Evolutionary conservation across 371 early-diverging fungal genomes (phyloP).

Genomic region (Saksenaea oblongispora): DNA sequence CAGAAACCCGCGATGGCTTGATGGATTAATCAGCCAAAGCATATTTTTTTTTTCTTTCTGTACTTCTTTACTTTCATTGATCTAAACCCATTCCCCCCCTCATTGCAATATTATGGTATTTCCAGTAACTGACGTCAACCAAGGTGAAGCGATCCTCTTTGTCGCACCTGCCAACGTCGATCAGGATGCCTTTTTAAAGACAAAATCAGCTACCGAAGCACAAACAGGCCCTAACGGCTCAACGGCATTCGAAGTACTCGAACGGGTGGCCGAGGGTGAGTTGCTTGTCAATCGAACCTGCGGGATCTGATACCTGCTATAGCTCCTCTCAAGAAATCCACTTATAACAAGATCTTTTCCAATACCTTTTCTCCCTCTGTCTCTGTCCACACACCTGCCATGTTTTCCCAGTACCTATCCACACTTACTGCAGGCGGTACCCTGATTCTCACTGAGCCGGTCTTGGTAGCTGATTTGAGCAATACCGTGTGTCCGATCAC

Average conservation of each 20-base stretch:
- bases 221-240: slow-evolving; percentile 46
- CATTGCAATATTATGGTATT: slow-evolving; percentile 13
- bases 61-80: background rate
- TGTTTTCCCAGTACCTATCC: slow-evolving; percentile 42
- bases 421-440: slow-evolving; percentile 37
- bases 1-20: background rate
- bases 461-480: slow-evolving; percentile 31
- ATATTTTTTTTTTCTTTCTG: background rate
- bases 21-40: background rate
- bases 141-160: slow-evolving; percentile 38
- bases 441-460: slow-evolving; percentile 36
- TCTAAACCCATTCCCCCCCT: background rate
- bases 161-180: slow-evolving; percentile 41
- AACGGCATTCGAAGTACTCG: slow-evolving; percentile 45
- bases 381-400: slow-evolving; percentile 35
- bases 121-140: slow-evolving; percentile 30
- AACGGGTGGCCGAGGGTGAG: slow-evolving; percentile 50
- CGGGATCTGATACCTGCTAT: background rate
- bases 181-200: slow-evolving; percentile 27
- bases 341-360: slow-evolving; percentile 36
- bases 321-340: slow-evolving; percentile 43
- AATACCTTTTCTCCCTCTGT: slow-evolving; percentile 39
- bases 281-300: slow-evolving; percentile 23
- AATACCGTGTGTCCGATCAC: slow-evolving; percentile 43
- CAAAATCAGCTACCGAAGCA: slow-evolving; percentile 25